Evolutionary conservation across 257 asterid genomes (phyloP), one percentile per base, ranked within the genome.

Genomic region (Catharanthus roseus): DNA sequence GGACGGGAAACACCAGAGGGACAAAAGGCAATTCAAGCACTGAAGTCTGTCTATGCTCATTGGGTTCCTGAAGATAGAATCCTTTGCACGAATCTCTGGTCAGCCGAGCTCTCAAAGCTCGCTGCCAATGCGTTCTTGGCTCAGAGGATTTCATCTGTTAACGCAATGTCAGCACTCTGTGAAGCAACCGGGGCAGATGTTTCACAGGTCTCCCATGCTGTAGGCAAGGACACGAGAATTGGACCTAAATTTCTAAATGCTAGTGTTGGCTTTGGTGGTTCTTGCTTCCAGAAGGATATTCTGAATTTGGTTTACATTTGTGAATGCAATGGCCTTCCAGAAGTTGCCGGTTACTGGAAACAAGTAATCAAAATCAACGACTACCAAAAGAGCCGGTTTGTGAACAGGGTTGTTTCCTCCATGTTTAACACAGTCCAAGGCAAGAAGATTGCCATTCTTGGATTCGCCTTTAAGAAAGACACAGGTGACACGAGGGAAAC

Each of bases 91-190:
- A 89, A 89, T 68, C 70, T 89, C 69, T 89, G 96, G 96, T 89
- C 96, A 0, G 96, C 96, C 3, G 96, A 89, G 84, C 96, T 89
- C 71, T 89, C 96, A 36, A 89, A 89, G 84, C 88, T 89, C 55
- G 96, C 96, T 31, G 96, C 96, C 54, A 89, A 89, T 65, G 96
- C 96, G 18, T 90, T 90, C 88, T 73, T 90, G 85, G 96, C 96
- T n/a, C 96, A 90, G 70, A 83, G 96, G 74, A 90, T 90, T 79
- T 90, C 96, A 16, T 90, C 96, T 0, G 96, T 90, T 57, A 88
- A 88, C 54, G 95, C 95, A 69, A 88, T 88, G 91, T 88, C 95
- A 39, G 95, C 95, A 42, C 95, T 88, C 55, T 88, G 95, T 68
- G 95, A 88, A 74, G 95, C 95, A 62, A 88, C 95, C 11, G 95